A percentile compares a stretch with the other conserved stretches of the same genome.
phyloP scores from a whole-genome alignment of 2,329 filamentous ascomycete genomes.

The Alternaria panax region DNA sequence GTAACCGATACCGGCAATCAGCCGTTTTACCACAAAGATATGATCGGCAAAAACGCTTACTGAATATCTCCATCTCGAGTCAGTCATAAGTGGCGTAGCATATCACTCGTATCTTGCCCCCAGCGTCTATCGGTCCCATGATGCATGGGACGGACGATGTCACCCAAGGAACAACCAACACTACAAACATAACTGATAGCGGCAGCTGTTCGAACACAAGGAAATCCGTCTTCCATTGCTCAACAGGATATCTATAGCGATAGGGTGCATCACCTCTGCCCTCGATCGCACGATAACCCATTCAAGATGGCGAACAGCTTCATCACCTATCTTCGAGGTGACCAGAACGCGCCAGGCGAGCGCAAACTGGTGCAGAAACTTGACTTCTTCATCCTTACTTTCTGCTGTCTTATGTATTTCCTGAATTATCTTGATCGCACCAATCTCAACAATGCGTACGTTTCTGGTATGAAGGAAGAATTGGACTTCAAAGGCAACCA shows the following conservation, averaged over 20 bases:
- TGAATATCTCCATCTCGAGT: constrained; percentile 19
- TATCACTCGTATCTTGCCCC: constrained; percentile 21
- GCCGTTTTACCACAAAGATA: background rate
- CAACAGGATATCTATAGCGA: background rate
- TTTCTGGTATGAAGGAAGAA: constrained; percentile 54
- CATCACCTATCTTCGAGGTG: constrained; percentile 45
- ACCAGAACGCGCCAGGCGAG: constrained; percentile 49
- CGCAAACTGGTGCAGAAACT: constrained; percentile 63
- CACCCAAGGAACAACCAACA: constrained; percentile 15
- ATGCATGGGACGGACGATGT: constrained; percentile 14
- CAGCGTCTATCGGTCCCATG: constrained; percentile 8
- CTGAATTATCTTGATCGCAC: constrained; percentile 48
- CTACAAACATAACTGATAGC: background rate
- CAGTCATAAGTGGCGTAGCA: constrained; percentile 19
- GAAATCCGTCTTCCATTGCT: background rate
- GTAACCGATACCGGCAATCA: constrained; percentile 23
- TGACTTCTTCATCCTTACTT: constrained; percentile 70
- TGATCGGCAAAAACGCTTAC: constrained; percentile 19
- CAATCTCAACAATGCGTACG: constrained; percentile 54
- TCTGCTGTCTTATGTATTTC: constrained; percentile 63
- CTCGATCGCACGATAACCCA: background rate
- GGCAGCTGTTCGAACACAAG: background rate
- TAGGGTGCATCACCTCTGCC: background rate
- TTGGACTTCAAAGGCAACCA: constrained; percentile 51
- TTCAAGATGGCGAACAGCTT: constrained; percentile 39